These are phyloP conservation scores for Trichoderma brevicompactum DNA, from an alignment of 2,329 filamentous ascomycete species.

Conservation along the genomic window DNA sequence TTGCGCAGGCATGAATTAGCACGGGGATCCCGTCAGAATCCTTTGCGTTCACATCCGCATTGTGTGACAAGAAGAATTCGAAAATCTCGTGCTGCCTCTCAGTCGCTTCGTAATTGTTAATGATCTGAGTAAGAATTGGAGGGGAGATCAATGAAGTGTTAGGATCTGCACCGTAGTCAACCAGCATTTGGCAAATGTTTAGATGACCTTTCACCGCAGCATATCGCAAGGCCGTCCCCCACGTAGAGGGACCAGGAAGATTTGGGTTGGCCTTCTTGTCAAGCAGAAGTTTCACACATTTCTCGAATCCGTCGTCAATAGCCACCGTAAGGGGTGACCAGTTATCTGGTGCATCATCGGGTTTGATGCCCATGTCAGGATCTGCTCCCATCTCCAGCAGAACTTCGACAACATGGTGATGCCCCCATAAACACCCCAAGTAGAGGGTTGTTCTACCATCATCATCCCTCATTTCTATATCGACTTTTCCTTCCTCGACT, in stretches of 20 bases:
- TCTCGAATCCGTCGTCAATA: constrained; percentile 28
- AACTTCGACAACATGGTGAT: constrained; percentile 21
- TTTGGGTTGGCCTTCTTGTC: constrained; percentile 26
- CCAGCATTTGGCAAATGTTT: constrained; percentile 23
- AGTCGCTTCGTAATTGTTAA: constrained; percentile 7
- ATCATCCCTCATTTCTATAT: constrained; percentile 24
- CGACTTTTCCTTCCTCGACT: constrained; percentile 27
- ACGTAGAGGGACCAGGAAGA: constrained; percentile 3
- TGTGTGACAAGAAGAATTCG: constrained; percentile 25
- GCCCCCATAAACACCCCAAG: constrained; percentile 27
- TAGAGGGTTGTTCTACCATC: constrained; percentile 26
- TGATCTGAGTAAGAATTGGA: constrained; percentile 26
- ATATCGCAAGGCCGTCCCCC: constrained; percentile 24
- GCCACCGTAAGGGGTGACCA: constrained; percentile 29
- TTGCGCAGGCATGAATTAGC: constrained; percentile 8
- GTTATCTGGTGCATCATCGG: background rate
- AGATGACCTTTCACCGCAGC: constrained; percentile 27
- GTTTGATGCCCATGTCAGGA: constrained; percentile 28
- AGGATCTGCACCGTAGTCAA: constrained; percentile 33
- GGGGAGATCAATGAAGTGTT: constrained; percentile 28
- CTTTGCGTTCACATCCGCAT: constrained; percentile 26
- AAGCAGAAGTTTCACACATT: constrained; percentile 30
- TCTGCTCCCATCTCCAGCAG: constrained; percentile 26
- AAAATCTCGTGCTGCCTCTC: constrained; percentile 27
- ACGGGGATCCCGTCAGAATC: constrained; percentile 17